Percentiles rank a stretch among this genome's conserved stretches.
Conservation (phyloP, 1,284 basidiomycete species). For the Amylostereum areolatum region DNA sequence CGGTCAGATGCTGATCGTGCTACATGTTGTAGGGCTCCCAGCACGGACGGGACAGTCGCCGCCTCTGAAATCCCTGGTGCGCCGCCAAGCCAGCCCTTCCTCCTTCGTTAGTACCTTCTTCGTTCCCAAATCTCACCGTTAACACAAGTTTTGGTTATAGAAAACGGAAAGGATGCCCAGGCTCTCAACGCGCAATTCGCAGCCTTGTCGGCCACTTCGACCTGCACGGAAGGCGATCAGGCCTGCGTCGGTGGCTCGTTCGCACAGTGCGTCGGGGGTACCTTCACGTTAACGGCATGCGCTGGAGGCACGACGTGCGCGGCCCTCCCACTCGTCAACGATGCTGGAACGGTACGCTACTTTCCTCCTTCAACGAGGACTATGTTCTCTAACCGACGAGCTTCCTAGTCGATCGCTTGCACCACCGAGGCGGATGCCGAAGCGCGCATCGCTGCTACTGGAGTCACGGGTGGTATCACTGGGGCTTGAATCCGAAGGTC, state of each 20-base stretch:
- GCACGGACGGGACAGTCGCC: too few species aligned
- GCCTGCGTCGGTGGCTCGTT: conserved; percentile 28
- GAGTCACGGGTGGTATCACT: conserved; percentile 34
- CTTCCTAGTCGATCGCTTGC: conserved; percentile 41
- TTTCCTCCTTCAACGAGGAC: too few species aligned
- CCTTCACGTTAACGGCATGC: conserved; percentile 39
- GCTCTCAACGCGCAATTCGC: conserved; percentile 45
- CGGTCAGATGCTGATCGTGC: too few species aligned
- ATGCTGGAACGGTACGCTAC: conserved; percentile 33
- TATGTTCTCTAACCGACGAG: too few species aligned
- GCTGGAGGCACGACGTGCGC: conserved; percentile 35
- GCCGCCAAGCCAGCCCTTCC: too few species aligned
- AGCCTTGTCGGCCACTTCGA: conserved; percentile 33
- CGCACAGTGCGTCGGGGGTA: conserved; percentile 38
- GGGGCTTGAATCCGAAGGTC: conserved; percentile 9
- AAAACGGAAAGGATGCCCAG: conserved; percentile 32
- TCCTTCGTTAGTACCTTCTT: too few species aligned
- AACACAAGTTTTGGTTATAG: too few species aligned
- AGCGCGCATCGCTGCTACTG: conserved; percentile 46
- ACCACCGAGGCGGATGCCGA: conserved; percentile 42
- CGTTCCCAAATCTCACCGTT: too few species aligned
- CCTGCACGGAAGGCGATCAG: conserved; percentile 37
- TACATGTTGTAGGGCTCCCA: too few species aligned
- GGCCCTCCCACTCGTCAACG: conserved; percentile 56
- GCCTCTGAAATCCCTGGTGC: too few species aligned